Evolutionary conservation across 1,284 basidiomycete species (phyloP).

Genomic region (Wolfiporia cocos): DNA sequence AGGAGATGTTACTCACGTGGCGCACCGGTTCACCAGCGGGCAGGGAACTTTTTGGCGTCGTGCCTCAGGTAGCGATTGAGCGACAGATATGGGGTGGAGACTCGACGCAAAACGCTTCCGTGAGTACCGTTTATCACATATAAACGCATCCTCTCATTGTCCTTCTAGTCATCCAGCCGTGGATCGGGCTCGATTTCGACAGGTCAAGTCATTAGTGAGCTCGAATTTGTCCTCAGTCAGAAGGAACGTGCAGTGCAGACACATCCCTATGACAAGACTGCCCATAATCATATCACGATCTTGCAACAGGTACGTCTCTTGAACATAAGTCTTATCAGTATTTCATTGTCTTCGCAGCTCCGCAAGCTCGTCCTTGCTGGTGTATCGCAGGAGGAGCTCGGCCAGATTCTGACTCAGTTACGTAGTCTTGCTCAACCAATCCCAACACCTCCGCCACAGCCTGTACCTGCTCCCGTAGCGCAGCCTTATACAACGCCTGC

Average conservation of each 20-base stretch:
- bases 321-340: not conserved
- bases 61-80: conserved; percentile 71
- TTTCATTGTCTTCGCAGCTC: conserved; percentile 40
- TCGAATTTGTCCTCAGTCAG: conserved; percentile 72
- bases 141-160: not conserved
- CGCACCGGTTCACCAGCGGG: conserved; percentile 74
- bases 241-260: conserved; percentile 62
- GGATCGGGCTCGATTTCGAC: conserved; percentile 47
- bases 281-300: conserved; percentile 63
- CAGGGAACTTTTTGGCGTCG: conserved; percentile 78
- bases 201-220: conserved; percentile 72
- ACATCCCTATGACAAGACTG: conserved; percentile 60
- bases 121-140: conserved; percentile 10
- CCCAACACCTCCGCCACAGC: conserved; percentile 31
- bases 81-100: conserved; percentile 69
- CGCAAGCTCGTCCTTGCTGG: conserved; percentile 73
- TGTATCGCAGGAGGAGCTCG: conserved; percentile 75
- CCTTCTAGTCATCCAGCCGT: not conserved
- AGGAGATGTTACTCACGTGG: conserved; percentile 94
- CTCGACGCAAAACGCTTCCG: conserved; percentile 23
- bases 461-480: conserved; percentile 15
- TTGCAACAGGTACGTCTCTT: conserved; percentile 60
- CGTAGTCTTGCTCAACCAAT: conserved; percentile 55
- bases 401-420: conserved; percentile 75
- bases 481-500: conserved; percentile 3